Percentiles rank a stretch among this genome's conserved stretches.
These are phyloP conservation scores for Dipodascus albidus DNA, from an alignment of 805 yeast genomes.

Conservation along the genomic window DNA sequence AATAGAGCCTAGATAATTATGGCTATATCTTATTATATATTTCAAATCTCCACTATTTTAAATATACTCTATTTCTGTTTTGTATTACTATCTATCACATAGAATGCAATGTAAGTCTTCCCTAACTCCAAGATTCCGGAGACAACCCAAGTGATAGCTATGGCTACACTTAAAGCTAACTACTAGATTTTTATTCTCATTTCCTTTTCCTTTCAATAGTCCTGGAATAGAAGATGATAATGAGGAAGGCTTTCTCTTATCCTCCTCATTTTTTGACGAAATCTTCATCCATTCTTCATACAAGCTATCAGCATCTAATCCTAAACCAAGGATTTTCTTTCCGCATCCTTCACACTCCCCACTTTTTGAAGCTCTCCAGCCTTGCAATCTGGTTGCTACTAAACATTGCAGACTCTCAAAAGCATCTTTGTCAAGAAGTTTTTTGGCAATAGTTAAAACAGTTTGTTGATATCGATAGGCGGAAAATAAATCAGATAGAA, in stretches of 20 bases:
- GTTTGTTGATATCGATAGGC: constrained; percentile 56
- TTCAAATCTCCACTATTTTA: neutral
- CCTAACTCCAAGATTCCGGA: constrained; percentile 35
- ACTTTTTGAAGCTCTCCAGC: constrained; percentile 48
- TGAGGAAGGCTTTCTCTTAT: constrained; percentile 3
- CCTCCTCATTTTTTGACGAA: constrained; percentile 8
- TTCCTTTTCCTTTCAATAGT: constrained; percentile 1
- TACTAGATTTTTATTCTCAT: constrained; percentile 27
- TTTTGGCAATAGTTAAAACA: constrained; percentile 39
- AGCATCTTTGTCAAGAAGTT: constrained; percentile 46
- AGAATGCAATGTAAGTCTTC: constrained; percentile 29
- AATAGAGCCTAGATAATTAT: neutral
- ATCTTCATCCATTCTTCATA: constrained; percentile 26
- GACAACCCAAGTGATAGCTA: constrained; percentile 50
- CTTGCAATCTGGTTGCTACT: constrained; percentile 34
- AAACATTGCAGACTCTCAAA: constrained; percentile 33
- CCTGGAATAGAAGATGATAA: constrained; percentile 1
- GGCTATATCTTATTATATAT: neutral
- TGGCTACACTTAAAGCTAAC: constrained; percentile 52
- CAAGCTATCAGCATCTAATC: constrained; percentile 37
- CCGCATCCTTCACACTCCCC: constrained; percentile 71
- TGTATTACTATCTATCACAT: constrained; percentile 26
- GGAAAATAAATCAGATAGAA: constrained; percentile 50
- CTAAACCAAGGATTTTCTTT: constrained; percentile 58
- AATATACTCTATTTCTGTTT: neutral